These are phyloP conservation scores for Suillus discolor DNA, from an alignment of 768 basidiomycete species.

Conservation along the genomic window DNA sequence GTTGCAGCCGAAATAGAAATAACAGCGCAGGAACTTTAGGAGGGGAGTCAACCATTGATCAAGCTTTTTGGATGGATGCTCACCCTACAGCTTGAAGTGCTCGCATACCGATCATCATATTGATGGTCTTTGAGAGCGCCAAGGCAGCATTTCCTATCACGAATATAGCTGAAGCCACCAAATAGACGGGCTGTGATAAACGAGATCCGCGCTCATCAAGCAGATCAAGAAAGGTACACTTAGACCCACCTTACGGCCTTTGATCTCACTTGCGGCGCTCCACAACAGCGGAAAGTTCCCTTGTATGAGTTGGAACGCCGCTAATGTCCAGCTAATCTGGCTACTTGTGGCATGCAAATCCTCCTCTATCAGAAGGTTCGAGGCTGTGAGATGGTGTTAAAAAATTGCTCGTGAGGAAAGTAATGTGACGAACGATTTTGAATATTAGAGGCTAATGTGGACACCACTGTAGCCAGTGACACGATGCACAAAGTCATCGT, in stretches of 20 bases:
- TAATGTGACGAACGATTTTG: constrained; percentile 28
- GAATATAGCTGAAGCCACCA: constrained; percentile 53
- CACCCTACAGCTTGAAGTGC: constrained; percentile 67
- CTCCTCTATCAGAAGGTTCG: constrained; percentile 58
- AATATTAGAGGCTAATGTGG: constrained; percentile 27
- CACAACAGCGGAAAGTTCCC: constrained; percentile 68
- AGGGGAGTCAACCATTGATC: constrained; percentile 12
- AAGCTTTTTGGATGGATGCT: constrained; percentile 17
- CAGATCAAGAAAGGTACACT: background rate
- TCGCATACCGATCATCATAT: constrained; percentile 66
- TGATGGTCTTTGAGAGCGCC: constrained; percentile 55
- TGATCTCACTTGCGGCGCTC: constrained; percentile 72
- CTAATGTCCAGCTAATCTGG: constrained; percentile 68
- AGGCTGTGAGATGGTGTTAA: constrained; percentile 42
- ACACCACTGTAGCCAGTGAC: constrained; percentile 25
- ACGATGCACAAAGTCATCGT: constrained; percentile 29
- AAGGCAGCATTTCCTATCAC: constrained; percentile 57
- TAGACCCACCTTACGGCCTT: constrained; percentile 64
- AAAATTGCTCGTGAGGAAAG: background rate
- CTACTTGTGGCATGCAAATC: constrained; percentile 60
- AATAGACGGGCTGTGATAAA: constrained; percentile 51
- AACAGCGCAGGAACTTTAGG: constrained; percentile 59
- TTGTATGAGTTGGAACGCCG: constrained; percentile 72
- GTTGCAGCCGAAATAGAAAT: constrained; percentile 76
- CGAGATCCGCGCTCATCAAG: constrained; percentile 6